Conservation (phyloP, 2,329 filamentous ascomycete genomes). For the Celoporthe dispersa region DNA sequence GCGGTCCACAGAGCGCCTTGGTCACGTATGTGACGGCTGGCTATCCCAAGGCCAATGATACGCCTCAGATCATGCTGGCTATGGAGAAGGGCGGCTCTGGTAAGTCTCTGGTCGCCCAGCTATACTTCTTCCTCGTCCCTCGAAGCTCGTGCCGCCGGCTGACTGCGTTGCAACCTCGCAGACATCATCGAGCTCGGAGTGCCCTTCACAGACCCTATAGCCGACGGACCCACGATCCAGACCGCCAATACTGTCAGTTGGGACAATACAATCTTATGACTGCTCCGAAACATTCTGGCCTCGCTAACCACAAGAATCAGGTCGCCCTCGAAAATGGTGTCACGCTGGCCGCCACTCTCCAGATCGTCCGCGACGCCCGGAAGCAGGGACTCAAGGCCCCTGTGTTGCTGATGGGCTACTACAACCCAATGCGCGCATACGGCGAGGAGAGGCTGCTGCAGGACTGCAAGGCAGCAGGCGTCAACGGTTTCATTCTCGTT, state of each 20-base stretch:
- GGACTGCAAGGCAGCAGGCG: constrained; percentile 81
- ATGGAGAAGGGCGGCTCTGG: constrained; percentile 93
- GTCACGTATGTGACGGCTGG: constrained; percentile 97
- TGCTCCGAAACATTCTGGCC: neutral
- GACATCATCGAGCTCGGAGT: constrained; percentile 96
- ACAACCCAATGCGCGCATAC: constrained; percentile 93
- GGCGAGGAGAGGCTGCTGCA: constrained; percentile 87
- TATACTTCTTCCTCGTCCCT: neutral
- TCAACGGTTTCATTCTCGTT: constrained; percentile 97
- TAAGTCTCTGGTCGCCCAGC: constrained; percentile 46
- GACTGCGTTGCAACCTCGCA: constrained; percentile 40
- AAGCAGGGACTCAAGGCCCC: constrained; percentile 78
- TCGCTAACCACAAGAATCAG: constrained; percentile 25
- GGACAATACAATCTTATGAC: neutral
- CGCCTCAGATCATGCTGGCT: constrained; percentile 80
- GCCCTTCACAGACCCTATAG: constrained; percentile 97
- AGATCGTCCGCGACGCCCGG: constrained; percentile 83
- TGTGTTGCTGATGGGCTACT: constrained; percentile 97
- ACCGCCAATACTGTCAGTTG: constrained; percentile 80
- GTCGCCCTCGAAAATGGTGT: constrained; percentile 86
- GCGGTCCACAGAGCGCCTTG: constrained; percentile 69
- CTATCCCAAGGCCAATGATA: constrained; percentile 81
- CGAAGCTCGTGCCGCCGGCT: neutral
- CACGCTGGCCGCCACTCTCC: constrained; percentile 76
- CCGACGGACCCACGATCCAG: constrained; percentile 96